A percentile compares a stretch with the other conserved stretches of the same genome.
Conservation (phyloP, 2,329 filamentous ascomycete genomes). For the Exophiala alcalophila region DNA sequence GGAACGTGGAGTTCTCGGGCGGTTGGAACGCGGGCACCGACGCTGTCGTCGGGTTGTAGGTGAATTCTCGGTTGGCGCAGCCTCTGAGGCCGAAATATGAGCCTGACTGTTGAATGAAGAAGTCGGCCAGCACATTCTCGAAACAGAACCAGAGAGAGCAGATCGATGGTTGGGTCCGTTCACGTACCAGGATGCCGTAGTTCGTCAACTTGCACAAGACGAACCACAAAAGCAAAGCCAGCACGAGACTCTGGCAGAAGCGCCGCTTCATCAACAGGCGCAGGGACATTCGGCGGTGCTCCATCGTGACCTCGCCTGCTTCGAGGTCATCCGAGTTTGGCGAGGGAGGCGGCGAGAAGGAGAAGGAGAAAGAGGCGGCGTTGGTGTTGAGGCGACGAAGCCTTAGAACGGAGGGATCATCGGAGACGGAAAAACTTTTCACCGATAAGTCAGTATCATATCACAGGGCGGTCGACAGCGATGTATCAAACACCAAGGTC, state of each 20-base stretch:
- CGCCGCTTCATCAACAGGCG: constrained; percentile 4
- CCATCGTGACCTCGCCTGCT: constrained; percentile 12
- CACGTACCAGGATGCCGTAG: constrained; percentile 9
- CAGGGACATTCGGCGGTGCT: constrained; percentile 3
- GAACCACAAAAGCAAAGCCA: constrained; percentile 6
- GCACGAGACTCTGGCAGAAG: constrained; percentile 3
- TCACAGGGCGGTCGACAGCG: constrained; percentile 8
- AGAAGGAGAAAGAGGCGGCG: constrained; percentile 3
- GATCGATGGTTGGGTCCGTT: background rate
- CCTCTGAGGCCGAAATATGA: constrained; percentile 1
- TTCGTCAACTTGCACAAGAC: constrained; percentile 4
- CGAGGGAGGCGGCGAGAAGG: background rate
- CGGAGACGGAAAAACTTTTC: constrained; percentile 8
- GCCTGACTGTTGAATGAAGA: constrained; percentile 2
- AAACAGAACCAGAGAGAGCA: too few relatives aligned
- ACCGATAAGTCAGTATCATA: background rate
- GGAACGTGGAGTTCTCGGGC: constrained; percentile 32
- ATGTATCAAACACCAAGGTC: background rate
- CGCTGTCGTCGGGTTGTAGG: constrained; percentile 1
- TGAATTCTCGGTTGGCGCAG: constrained; percentile 5
- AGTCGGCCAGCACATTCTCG: too few relatives aligned
- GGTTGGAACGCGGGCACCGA: constrained; percentile 27
- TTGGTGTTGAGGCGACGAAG: constrained; percentile 1
- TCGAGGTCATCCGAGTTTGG: constrained; percentile 4
- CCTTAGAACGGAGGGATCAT: background rate